Conservation (phyloP, 805 yeast genomes). For the Zygosaccharomyces bailii region DNA sequence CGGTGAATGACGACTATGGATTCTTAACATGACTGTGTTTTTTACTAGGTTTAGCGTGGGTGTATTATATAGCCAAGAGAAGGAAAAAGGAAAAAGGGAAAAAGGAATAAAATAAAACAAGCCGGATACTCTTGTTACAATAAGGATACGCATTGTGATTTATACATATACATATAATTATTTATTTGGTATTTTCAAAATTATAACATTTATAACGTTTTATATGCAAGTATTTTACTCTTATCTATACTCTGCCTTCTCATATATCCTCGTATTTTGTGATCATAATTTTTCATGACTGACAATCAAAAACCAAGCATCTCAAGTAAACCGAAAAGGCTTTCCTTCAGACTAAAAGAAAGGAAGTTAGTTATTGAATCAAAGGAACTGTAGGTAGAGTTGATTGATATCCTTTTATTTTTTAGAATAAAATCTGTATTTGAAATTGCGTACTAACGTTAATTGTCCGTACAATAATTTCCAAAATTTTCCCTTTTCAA, state of each 20-base stretch:
- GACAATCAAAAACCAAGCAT: background rate
- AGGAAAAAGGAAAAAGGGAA: background rate
- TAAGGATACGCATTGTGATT: too few relatives aligned
- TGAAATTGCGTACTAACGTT: slow-evolving; percentile 11
- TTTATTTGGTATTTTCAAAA: background rate
- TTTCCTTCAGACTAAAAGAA: too few relatives aligned
- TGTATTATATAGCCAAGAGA: background rate
- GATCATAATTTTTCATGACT: background rate
- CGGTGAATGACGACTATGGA: slow-evolving; percentile 47
- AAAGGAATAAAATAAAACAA: background rate
- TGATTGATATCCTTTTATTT: slow-evolving; percentile 2
- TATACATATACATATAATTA: too few relatives aligned
- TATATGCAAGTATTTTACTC: too few relatives aligned
- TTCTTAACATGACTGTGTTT: slow-evolving; percentile 37
- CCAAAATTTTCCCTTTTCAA: slow-evolving; percentile 18
- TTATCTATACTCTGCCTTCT: too few relatives aligned
- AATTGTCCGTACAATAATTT: slow-evolving; percentile 14
- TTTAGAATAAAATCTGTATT: background rate
- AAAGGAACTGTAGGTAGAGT: slow-evolving; percentile 11
- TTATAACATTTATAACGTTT: too few relatives aligned
- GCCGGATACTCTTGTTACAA: background rate
- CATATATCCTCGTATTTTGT: too few relatives aligned
- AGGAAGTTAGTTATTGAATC: slow-evolving; percentile 1
- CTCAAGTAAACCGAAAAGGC: too few relatives aligned
- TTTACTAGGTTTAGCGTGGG: too few relatives aligned